Evolutionary conservation across 75 land plant genomes (phyloP).

Genomic region (Azolla pinnata): DNA sequence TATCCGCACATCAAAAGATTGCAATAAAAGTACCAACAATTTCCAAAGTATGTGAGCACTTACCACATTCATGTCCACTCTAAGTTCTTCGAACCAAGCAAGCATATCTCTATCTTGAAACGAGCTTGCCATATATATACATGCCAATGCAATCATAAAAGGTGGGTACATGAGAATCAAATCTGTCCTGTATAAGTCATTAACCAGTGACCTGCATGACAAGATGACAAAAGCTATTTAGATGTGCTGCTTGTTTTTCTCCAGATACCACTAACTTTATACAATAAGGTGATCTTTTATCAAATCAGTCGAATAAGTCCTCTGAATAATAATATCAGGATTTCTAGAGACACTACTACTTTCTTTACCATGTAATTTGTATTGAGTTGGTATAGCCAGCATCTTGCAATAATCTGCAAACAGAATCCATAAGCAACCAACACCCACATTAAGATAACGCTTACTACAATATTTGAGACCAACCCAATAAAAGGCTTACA

Average conservation of each 20-base stretch:
- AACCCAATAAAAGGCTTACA: constrained; percentile 38
- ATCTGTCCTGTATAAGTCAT: constrained; percentile 89
- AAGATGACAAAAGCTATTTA: neutral
- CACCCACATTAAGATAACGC: neutral
- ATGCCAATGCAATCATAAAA: constrained; percentile 91
- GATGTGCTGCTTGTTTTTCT: too few relatives aligned
- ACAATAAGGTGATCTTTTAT: too few relatives aligned
- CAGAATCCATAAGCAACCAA: neutral
- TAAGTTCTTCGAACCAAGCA: constrained; percentile 96
- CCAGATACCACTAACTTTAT: too few relatives aligned
- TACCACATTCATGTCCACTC: constrained; percentile 96
- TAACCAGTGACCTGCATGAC: constrained; percentile 69
- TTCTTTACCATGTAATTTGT: constrained; percentile 51
- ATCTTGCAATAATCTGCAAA: constrained; percentile 74
- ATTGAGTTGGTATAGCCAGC: constrained; percentile 61
- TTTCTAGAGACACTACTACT: too few relatives aligned
- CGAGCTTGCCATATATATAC: constrained; percentile 85
- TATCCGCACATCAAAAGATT: too few relatives aligned
- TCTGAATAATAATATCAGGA: too few relatives aligned
- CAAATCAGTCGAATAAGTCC: too few relatives aligned
- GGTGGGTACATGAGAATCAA: constrained; percentile 85
- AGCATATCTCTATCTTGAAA: constrained; percentile 70
- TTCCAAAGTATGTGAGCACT: constrained; percentile 8
- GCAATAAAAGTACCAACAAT: too few relatives aligned
- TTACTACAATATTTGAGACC: neutral